Evolutionary conservation across 305 asterid genomes (phyloP).

Genomic region (Fraxinus dipetala): DNA sequence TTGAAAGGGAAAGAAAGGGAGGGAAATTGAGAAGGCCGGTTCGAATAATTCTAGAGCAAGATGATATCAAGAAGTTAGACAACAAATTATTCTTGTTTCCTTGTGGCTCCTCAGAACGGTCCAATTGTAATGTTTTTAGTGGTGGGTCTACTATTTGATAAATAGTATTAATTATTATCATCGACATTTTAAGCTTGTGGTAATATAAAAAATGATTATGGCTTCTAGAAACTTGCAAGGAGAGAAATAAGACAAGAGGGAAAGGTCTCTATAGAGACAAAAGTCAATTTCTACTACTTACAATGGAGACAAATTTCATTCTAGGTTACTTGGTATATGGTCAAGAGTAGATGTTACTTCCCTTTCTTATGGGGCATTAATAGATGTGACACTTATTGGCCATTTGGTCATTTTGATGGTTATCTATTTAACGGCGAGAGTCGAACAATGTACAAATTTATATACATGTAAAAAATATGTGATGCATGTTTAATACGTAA

Average conservation of each 20-base stretch:
- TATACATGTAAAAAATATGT: not conserved
- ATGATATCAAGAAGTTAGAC: not conserved
- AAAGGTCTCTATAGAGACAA: not conserved
- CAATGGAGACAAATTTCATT: not conserved
- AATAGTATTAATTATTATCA: not conserved
- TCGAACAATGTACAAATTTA: not conserved
- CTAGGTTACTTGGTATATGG: not conserved
- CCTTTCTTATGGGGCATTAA: not conserved
- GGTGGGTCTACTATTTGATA: not conserved
- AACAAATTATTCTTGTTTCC: not conserved
- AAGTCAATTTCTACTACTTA: not conserved
- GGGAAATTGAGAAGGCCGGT: not conserved
- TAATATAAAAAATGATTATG: not conserved
- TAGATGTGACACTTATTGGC: not conserved
- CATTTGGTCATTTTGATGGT: not conserved
- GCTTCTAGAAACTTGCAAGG: slow-evolving; percentile 1
- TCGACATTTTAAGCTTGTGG: not conserved
- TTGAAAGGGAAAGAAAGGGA: not conserved
- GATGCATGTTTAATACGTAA: not conserved
- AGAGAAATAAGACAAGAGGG: not conserved
- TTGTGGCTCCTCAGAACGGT: not conserved
- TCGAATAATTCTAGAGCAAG: not conserved
- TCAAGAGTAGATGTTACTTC: not conserved
- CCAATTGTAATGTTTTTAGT: not conserved
- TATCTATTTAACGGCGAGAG: not conserved